Base-by-base conservation (phyloP, 2,329 filamentous ascomycete species). In the Hymenoscyphus infarciens region DNA sequence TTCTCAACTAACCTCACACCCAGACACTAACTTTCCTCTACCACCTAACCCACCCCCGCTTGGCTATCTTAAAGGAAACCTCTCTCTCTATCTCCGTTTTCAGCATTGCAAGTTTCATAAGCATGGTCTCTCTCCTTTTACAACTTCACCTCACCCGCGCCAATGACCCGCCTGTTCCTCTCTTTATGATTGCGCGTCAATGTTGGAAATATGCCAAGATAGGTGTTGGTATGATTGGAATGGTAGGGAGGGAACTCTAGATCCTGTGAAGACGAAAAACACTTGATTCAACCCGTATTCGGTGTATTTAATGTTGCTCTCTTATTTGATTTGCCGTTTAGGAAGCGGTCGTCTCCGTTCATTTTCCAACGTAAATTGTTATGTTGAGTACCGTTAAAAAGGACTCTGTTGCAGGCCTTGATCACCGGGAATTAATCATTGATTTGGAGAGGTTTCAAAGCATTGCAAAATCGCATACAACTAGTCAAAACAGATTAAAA, bases 1-100 rank as follows among this genome's bases (percentile, higher is more conserved):
- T 49, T 49, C n/a, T 49, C 29, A 29, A 54, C 42, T 39, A 31
- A 42, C 27, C 53, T 15, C 39, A 45, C 5, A 53, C 62, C n/a
- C 69, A 89, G 87, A 89, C 86, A 52, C 78, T 92, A 49, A 92
- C 90, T 1, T 82, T 88, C 60, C 82, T 88, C 68, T 92, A 93
- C 76, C 89, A 92, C 74, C 80, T 89, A 64, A 91, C 88, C 15
- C 88, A 92, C 75, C 87, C 89, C 69, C 89, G 89, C 72, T 89
- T 91, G 73, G 91, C 87, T 71, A 92, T 92, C 70, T 86, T 87
- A 71, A 91, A 90, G 72, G 89, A 92, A 77, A 92, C 89, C 0
- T 86, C 87, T 56, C 88, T 88, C 10, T 90, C 88, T n/a, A 83
- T 92, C 66, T 86, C 87, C 68, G 87, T 92, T 67, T 90, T 92